These are phyloP conservation scores for Neofusicoccum umdonicola DNA, from an alignment of 2,329 filamentous ascomycete species.

Conservation along the genomic window DNA sequence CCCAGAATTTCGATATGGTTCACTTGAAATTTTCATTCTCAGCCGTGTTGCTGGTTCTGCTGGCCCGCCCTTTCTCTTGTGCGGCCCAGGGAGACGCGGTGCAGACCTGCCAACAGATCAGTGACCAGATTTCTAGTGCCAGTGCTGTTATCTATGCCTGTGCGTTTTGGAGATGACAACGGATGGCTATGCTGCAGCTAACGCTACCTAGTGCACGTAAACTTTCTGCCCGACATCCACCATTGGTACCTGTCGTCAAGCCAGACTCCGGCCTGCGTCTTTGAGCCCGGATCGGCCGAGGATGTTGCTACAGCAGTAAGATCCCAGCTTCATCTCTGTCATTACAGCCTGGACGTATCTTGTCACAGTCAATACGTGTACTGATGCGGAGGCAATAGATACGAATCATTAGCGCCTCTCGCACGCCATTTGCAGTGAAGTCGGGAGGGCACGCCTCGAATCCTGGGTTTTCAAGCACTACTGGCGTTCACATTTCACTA, in stretches of 20 bases:
- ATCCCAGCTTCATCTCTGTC: background rate
- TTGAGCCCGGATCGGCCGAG: background rate
- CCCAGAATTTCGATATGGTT: background rate
- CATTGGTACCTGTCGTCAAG: constrained; percentile 3
- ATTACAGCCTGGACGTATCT: background rate
- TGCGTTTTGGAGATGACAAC: too few relatives aligned
- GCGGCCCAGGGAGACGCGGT: background rate
- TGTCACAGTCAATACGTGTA: background rate
- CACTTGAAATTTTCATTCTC: background rate
- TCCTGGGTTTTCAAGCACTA: constrained; percentile 2
- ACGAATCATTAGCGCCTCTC: background rate
- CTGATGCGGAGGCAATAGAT: background rate
- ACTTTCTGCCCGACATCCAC: background rate
- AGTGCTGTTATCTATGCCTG: too few relatives aligned
- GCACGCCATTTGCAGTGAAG: background rate
- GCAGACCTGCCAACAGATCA: too few relatives aligned
- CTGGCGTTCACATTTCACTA: constrained; percentile 7
- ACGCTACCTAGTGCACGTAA: background rate
- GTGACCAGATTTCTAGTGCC: too few relatives aligned
- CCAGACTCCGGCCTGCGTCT: constrained; percentile 2
- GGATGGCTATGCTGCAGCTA: background rate
- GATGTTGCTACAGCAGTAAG: background rate
- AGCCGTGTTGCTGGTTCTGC: background rate
- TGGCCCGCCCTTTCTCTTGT: background rate
- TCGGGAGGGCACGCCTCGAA: constrained; percentile 4